phyloP scores from a whole-genome alignment of 1,139 yeast genomes.

The Nadsonia starkeyi-henricii region DNA sequence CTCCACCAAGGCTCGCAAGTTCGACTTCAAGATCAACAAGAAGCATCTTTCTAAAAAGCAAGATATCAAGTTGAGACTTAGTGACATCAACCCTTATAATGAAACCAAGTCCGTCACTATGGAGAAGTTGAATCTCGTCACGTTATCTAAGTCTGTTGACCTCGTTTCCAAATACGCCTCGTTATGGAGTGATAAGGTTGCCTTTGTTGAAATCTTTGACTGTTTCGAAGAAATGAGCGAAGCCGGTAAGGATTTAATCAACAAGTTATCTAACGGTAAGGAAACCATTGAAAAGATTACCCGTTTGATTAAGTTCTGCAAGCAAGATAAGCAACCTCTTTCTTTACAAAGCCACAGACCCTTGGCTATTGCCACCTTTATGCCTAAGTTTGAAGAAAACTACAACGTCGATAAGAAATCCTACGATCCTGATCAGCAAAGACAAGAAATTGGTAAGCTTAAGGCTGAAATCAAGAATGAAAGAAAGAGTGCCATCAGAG shows the following conservation, averaged over 20 bases:
- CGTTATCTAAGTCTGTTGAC: slow-evolving; percentile 6
- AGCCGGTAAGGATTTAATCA: slow-evolving; percentile 1
- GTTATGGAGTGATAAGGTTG: slow-evolving; percentile 52
- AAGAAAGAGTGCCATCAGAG: slow-evolving; percentile 75
- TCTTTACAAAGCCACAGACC: slow-evolving; percentile 81
- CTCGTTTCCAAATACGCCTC: slow-evolving; percentile 12
- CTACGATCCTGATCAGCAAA: slow-evolving; percentile 66
- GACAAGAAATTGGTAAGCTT: slow-evolving; percentile 74
- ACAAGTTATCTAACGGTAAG: neutral
- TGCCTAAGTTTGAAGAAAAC: slow-evolving; percentile 91
- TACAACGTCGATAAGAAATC: slow-evolving; percentile 92
- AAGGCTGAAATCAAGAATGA: slow-evolving; percentile 82
- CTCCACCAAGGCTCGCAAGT: neutral
- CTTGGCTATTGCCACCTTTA: slow-evolving; percentile 66
- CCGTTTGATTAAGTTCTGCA: slow-evolving; percentile 38
- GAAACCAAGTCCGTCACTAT: no score
- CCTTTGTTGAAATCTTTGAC: slow-evolving; percentile 43
- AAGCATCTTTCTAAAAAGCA: neutral
- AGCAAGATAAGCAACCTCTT: slow-evolving; percentile 50
- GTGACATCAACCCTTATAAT: neutral
- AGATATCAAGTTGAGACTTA: neutral
- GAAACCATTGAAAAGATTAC: slow-evolving; percentile 25
- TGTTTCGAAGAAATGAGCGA: slow-evolving; percentile 10
- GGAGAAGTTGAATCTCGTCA: slow-evolving; percentile 7
- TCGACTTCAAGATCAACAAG: neutral